Conservation (phyloP, 306 rosid species). For the Casuarina equisetifolia region DNA sequence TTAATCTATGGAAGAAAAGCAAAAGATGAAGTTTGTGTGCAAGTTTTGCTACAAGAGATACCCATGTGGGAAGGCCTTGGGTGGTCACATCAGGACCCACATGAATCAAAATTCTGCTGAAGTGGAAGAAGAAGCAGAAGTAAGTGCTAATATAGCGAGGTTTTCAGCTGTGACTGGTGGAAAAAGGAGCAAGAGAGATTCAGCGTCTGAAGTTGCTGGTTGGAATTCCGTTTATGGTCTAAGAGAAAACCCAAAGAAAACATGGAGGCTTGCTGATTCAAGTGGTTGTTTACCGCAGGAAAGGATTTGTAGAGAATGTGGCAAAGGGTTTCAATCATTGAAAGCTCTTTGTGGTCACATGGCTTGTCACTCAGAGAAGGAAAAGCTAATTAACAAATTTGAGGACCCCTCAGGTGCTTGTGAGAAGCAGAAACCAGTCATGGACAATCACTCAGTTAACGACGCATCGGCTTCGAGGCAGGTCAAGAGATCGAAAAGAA, state of each 20-base stretch:
- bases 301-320: conserved; percentile 74
- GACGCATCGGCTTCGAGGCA: conserved; percentile 49
- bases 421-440: conserved; percentile 47
- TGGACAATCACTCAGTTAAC: conserved; percentile 69
- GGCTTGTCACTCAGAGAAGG: conserved; percentile 84
- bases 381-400: conserved; percentile 38
- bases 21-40: conserved; percentile 62
- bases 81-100: conserved; percentile 82
- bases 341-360: conserved; percentile 87
- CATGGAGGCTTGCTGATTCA: conserved; percentile 61
- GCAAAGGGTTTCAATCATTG: conserved; percentile 71
- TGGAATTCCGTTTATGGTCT: conserved; percentile 54
- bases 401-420: conserved; percentile 30
- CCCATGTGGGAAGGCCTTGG: conserved; percentile 74
- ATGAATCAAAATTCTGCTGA: conserved; percentile 42
- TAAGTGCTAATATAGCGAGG: conserved; percentile 33
- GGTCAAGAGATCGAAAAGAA: conserved; percentile 46
- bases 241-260: conserved; percentile 80
- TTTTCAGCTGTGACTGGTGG: conserved; percentile 32
- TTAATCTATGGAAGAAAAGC: conserved; percentile 43
- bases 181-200: conserved; percentile 56
- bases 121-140: conserved; percentile 27
- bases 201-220: conserved; percentile 38
- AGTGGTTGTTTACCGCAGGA: conserved; percentile 26
- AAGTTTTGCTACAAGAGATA: conserved; percentile 63